Evolutionary conservation across 75 land plant genomes (phyloP).

Genomic region (Sequoiadendron giganteum): DNA sequence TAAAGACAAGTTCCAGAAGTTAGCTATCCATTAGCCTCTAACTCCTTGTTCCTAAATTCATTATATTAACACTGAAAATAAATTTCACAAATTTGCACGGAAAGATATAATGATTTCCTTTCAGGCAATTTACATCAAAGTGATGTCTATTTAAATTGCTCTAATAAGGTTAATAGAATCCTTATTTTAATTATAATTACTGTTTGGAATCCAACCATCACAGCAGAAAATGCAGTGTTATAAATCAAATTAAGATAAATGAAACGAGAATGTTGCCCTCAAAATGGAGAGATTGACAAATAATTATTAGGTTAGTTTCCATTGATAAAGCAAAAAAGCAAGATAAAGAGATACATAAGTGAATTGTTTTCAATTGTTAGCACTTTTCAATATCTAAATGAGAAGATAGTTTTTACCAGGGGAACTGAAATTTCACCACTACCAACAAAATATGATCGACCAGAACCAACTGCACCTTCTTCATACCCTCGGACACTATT

Average conservation of each 20-base stretch:
- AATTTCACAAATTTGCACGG: not conserved
- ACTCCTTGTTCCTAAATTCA: not conserved
- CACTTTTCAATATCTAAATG: not conserved
- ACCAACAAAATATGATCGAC: conserved; percentile 84
- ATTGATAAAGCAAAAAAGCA: not conserved
- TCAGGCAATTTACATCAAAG: not conserved
- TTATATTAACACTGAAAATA: not conserved
- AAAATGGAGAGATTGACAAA: not conserved
- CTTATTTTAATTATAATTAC: not conserved
- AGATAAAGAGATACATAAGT: not conserved
- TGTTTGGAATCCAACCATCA: not conserved
- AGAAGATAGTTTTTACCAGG: conserved; percentile 46
- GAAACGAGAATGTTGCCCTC: not conserved
- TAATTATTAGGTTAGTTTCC: not conserved
- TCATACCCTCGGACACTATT: conserved; percentile 99
- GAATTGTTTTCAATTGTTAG: not conserved
- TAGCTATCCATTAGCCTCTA: not conserved
- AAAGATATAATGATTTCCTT: not conserved
- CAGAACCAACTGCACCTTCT: conserved; percentile 98
- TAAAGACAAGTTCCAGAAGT: not conserved
- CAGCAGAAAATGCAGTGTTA: not conserved
- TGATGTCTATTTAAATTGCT: not conserved
- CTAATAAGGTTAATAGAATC: not conserved
- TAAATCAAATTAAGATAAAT: not conserved
- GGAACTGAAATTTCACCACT: conserved; percentile 92